Percentiles rank a stretch among this genome's conserved stretches.
These are phyloP conservation scores for Hypomyces perniciosus DNA, from an alignment of 2,329 filamentous ascomycete species.

Conservation along the genomic window DNA sequence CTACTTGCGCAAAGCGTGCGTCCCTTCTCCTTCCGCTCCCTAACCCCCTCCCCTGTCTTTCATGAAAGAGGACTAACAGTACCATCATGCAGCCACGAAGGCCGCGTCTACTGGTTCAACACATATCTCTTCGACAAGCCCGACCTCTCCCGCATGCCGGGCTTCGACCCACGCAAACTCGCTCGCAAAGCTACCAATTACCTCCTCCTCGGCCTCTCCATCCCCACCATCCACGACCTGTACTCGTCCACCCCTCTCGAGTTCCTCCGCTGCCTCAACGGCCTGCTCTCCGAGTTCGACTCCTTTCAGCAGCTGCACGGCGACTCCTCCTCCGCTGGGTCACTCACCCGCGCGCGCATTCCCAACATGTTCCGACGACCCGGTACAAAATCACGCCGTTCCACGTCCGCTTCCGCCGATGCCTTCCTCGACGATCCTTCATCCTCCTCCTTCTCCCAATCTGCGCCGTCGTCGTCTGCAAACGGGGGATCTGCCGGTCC, in stretches of 20 bases:
- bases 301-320: conserved; percentile 84
- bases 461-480: not conserved
- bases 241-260: conserved; percentile 74
- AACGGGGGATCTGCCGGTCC: conserved; percentile 25
- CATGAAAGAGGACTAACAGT: no score
- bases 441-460: not conserved
- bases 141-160: conserved; percentile 76
- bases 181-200: conserved; percentile 89
- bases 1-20: conserved; percentile 86
- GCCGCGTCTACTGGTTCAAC: conserved; percentile 96
- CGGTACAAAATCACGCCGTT: conserved; percentile 51
- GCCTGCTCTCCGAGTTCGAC: conserved; percentile 85
- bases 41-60: not conserved
- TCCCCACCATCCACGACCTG: conserved; percentile 84
- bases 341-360: conserved; percentile 70
- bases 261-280: conserved; percentile 80
- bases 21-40: conserved; percentile 17
- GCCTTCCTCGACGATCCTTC: conserved; percentile 27
- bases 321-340: conserved; percentile 59
- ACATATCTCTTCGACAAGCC: conserved; percentile 83
- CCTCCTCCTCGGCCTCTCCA: conserved; percentile 82
- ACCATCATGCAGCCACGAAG: conserved; percentile 64
- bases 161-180: conserved; percentile 77
- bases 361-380: conserved; percentile 76
- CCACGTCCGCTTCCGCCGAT: conserved; percentile 42